Base-by-base conservation (phyloP, 805 yeast genomes). In the Lachancea fermentati region DNA sequence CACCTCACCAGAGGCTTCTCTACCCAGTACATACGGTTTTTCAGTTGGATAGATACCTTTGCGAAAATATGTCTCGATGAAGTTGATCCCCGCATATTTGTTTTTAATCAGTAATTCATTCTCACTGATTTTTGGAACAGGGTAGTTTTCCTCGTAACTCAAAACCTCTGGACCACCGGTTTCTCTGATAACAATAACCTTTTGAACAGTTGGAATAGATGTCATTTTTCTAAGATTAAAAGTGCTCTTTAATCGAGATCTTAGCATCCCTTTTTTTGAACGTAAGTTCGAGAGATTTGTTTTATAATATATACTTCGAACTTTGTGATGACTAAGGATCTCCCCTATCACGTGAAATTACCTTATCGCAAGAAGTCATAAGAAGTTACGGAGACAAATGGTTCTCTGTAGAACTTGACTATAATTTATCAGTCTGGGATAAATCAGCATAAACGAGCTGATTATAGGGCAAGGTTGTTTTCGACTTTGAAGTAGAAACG, bases 51-150 rank as follows among this genome's bases (percentile, higher is more conserved):
- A 89, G 4, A 82, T 53, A 4, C 96, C 96, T 37, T 66, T 73
- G 55, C 96, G 75, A 67, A 84, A 85, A 63, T 88, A 89, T 3
- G 78, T 69, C 54, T 89, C 97, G 48, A 87, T 82, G 67, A 75
- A 84, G 52, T 87, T 87, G 53, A 87, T 66, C 25, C 97, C 97
- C 9, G 88, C 72, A 51, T 75, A 87, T 41, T 67, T 71, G 69
- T 83, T 85, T 62, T 82, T 81, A 55, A 89, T 69, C 35, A 89
- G 67, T 8, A 89, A 57, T 45, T 86, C 85, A 38, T 71, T 68
- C 4, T 64, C 24, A 9, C 39, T 34, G 38, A 81, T 68, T 32
- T 63, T 57, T 3, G 95, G 94, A 4, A 80, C 74, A 3, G 81
- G 77, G 28, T 65, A 58, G 29, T 79, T 79, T 13, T 57, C 59